These are phyloP conservation scores for Thecaphora frezii DNA, from an alignment of 1,284 basidiomycete species.

Conservation along the genomic window DNA sequence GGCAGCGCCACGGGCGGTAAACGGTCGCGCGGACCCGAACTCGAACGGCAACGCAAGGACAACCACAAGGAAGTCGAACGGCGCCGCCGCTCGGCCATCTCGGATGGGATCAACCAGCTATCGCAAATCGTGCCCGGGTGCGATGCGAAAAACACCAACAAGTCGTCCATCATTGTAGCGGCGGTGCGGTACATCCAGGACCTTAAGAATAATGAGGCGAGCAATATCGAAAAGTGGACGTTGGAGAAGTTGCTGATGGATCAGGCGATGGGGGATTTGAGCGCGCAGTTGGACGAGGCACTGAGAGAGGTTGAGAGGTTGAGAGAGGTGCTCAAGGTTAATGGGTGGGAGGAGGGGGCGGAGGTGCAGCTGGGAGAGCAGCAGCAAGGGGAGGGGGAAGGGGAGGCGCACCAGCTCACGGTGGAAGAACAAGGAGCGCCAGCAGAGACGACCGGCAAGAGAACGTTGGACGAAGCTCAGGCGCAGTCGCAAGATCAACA, in stretches of 20 bases:
- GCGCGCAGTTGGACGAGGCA: constrained; percentile 46
- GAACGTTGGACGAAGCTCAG: neutral
- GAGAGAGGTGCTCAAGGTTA: constrained; percentile 31
- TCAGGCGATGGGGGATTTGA: constrained; percentile 64
- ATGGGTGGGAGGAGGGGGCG: neutral
- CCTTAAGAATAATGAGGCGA: constrained; percentile 83
- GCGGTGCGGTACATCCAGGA: constrained; percentile 86
- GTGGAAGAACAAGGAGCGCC: neutral
- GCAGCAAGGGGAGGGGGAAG: too few relatives aligned
- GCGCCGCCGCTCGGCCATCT: constrained; percentile 87
- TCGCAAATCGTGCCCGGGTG: constrained; percentile 79
- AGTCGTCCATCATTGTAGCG: constrained; percentile 79
- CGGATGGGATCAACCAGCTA: constrained; percentile 90
- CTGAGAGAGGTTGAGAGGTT: constrained; percentile 43
- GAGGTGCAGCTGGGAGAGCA: neutral
- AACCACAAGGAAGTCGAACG: constrained; percentile 87
- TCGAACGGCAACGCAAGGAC: constrained; percentile 52
- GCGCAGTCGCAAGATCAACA: too few relatives aligned
- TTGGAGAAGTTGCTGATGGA: constrained; percentile 88
- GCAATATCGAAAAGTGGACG: constrained; percentile 87
- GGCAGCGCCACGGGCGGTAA: constrained; percentile 18
- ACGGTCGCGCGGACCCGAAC: constrained; percentile 39
- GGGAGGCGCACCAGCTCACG: neutral
- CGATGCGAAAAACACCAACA: constrained; percentile 74
- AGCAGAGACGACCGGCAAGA: neutral